A percentile compares a stretch with the other conserved stretches of the same genome.
These are phyloP conservation scores for Fonsecaea pedrosoi DNA, from an alignment of 2,329 filamentous ascomycete genomes.

Conservation along the genomic window DNA sequence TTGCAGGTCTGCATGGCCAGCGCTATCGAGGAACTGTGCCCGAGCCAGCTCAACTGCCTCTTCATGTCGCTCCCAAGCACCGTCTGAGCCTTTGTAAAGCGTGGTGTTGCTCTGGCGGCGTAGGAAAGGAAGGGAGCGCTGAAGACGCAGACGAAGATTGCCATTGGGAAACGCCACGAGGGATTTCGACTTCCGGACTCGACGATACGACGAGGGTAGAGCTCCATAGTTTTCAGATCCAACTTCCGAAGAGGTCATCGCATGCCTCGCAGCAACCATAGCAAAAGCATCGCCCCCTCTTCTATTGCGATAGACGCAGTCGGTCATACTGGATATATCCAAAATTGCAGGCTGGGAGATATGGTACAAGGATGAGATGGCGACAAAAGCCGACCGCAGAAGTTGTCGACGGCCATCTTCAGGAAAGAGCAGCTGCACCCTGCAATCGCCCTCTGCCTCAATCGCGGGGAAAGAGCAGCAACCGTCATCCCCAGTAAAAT, in stretches of 20 bases:
- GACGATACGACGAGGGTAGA: slow-evolving; percentile 55
- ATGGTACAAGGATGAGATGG: slow-evolving; percentile 6
- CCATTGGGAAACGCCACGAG: slow-evolving; percentile 19
- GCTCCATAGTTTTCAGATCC: slow-evolving; percentile 44
- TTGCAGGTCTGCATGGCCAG: slow-evolving; percentile 3
- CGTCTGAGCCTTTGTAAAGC: slow-evolving; percentile 34
- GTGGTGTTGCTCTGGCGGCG: slow-evolving; percentile 41
- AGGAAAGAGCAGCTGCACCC: not conserved
- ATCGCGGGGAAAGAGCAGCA: slow-evolving; percentile 4
- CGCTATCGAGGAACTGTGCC: slow-evolving; percentile 46
- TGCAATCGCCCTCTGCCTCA: not conserved
- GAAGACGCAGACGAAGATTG: slow-evolving; percentile 41
- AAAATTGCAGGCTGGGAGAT: slow-evolving; percentile 27
- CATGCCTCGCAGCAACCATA: slow-evolving; percentile 20
- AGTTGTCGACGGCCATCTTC: slow-evolving; percentile 7
- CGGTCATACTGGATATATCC: slow-evolving; percentile 28
- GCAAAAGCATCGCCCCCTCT: slow-evolving; percentile 18
- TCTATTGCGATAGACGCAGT: slow-evolving; percentile 14
- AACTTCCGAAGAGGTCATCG: slow-evolving; percentile 30
- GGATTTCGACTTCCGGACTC: slow-evolving; percentile 56
- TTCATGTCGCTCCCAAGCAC: slow-evolving; percentile 42
- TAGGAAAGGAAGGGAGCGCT: slow-evolving; percentile 54
- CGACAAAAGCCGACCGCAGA: not conserved
- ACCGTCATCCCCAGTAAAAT: not conserved
- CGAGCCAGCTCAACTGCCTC: slow-evolving; percentile 52